These are phyloP conservation scores for Bromus sterilis DNA, from an alignment of 176 grass and related monocot genomes.

Conservation along the genomic window DNA sequence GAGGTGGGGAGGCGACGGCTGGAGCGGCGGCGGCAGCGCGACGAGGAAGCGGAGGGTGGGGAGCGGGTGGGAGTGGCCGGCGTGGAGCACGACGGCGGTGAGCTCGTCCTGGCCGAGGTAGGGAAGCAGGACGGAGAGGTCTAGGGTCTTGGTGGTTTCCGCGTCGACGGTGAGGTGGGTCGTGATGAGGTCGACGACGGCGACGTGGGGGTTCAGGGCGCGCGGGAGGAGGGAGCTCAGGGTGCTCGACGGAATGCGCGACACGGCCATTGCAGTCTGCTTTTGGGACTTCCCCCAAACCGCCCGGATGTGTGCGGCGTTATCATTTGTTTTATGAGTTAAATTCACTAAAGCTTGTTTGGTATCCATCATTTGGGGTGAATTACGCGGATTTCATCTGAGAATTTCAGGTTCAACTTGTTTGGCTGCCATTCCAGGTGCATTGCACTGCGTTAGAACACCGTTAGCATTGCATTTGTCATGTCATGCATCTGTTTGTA, in stretches of 20 bases:
- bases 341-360: no score
- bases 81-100: conserved; percentile 59
- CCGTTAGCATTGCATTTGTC: no score
- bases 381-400: no score
- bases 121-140: conserved; percentile 50
- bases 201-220: conserved; percentile 57
- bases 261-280: no score
- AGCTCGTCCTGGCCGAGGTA: conserved; percentile 55
- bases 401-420: no score
- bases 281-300: no score
- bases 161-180: conserved; percentile 33
- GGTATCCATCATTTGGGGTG: no score
- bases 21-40: conserved; percentile 27
- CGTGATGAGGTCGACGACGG: conserved; percentile 55
- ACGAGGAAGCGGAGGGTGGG: conserved; percentile 63
- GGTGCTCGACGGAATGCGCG: conserved; percentile 46
- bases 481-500: no score
- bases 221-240: conserved; percentile 69
- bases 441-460: no score
- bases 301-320: no score
- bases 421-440: no score
- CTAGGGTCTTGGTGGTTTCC: background rate
- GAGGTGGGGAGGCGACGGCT: conserved; percentile 44
- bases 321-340: no score
- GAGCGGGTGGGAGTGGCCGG: conserved; percentile 65